Percentiles rank a stretch among this genome's conserved stretches.
Conservation (phyloP, 495 filamentous ascomycete genomes). For the Filosporella fistucella region DNA sequence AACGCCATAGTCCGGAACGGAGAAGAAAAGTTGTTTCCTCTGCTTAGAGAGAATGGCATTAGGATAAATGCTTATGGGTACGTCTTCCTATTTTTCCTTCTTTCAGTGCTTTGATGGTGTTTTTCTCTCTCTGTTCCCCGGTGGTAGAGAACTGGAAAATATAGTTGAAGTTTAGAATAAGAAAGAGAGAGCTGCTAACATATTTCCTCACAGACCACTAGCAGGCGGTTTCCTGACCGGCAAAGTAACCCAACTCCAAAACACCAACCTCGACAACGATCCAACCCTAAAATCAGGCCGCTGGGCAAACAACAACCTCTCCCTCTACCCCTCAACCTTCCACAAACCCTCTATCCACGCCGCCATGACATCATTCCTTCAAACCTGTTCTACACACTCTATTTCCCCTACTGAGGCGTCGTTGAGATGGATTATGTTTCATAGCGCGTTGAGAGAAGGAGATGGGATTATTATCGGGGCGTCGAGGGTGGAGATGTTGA, state of each 20-base stretch:
- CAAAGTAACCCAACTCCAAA: slow-evolving; percentile 30
- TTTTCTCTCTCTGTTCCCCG: no score
- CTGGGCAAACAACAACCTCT: slow-evolving; percentile 28
- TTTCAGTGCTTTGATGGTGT: no score
- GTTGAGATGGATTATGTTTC: slow-evolving; percentile 49
- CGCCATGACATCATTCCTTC: slow-evolving; percentile 39
- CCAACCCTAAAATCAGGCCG: slow-evolving; percentile 12
- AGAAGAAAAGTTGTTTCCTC: slow-evolving; percentile 39
- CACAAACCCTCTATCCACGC: slow-evolving; percentile 26
- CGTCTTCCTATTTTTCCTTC: neutral
- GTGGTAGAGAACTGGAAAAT: neutral
- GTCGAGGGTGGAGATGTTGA: slow-evolving; percentile 37
- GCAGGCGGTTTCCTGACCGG: slow-evolving; percentile 43
- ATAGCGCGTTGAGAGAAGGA: slow-evolving; percentile 40
- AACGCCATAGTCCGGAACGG: slow-evolving; percentile 33
- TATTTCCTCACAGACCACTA: slow-evolving; percentile 34
- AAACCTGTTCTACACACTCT: slow-evolving; percentile 33
- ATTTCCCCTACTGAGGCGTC: slow-evolving; percentile 42
- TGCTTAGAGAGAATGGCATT: slow-evolving; percentile 43
- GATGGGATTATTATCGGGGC: slow-evolving; percentile 52
- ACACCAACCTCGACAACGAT: no score
- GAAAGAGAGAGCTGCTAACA: neutral
- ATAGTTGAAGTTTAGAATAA: neutral
- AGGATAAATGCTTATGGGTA: slow-evolving; percentile 39
- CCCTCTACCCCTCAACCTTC: slow-evolving; percentile 35